Base-by-base conservation (phyloP, 129 eudicot species). In the Pulicaria dysenterica region DNA sequence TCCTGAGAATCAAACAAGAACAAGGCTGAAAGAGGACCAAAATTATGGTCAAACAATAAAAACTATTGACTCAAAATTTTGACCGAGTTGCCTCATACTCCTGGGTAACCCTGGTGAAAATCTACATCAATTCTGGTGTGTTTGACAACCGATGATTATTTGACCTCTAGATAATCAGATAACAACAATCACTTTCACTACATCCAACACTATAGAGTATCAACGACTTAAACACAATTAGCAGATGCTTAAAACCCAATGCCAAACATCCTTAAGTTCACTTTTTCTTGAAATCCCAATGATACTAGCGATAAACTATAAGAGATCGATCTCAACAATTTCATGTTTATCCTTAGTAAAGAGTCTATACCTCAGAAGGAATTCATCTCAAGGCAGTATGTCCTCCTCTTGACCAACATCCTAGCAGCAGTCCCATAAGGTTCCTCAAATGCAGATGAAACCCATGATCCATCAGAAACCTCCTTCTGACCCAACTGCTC, bases 341-440 rank as follows among this genome's bases (percentile, higher is more conserved):
- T 24, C 38, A 54, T 15, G 59, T 54, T 54, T 8, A 24, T 24
- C 31, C 31, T 12, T 15, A 54, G 31, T 13, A 24, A 39, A 8
- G 38, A 34, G 0, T 24, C n/a, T 10, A 58, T 73, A 73, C 64
- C 69, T 88, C 77, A 86, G 16, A 89, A 86, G 8, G 95, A 88
- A 77, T 89, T 89, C 96, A 89, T 89, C 68, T 89, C 96, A 16
- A 92, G 93, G 43, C 89, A 86, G 63, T 92, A 92, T 45, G 94
- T 92, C 81, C 91, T 83, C 82, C 97, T 81, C 73, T 84, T 92
- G 12, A 83, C 84, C 89, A 92, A 81, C 97, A 92, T 89, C 89
- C 77, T 88, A 0, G 91, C 97, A 41, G 96, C 96, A 36, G 87
- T 84, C 45, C 89, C 87, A 72, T 48, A 92, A 3, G 97, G 97